Evolutionary conservation across 2,329 filamentous ascomycete genomes (phyloP).

Genomic region (Exophiala viscosa): DNA sequence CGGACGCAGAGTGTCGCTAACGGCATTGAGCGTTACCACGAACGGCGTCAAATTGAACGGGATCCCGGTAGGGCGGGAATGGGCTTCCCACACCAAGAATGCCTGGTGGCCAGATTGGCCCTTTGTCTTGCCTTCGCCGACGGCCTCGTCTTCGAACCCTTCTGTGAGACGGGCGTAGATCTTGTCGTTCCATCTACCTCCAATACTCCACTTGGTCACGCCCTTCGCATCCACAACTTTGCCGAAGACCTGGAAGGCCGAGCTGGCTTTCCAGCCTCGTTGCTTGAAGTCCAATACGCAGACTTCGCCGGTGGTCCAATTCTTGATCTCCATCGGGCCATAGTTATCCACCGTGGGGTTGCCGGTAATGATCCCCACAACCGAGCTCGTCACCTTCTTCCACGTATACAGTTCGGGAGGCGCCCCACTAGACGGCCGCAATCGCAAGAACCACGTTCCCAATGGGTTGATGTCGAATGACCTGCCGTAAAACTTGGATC

Average conservation of each 20-base stretch:
- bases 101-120: slow-evolving; percentile 55
- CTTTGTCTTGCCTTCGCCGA: slow-evolving; percentile 44
- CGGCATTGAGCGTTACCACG: slow-evolving; percentile 86
- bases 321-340: slow-evolving; percentile 93
- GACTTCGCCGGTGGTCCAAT: slow-evolving; percentile 92
- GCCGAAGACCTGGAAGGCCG: slow-evolving; percentile 81
- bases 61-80: slow-evolving; percentile 73
- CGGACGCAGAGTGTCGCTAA: slow-evolving; percentile 74
- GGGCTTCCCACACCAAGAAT: slow-evolving; percentile 89
- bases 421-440: slow-evolving; percentile 70
- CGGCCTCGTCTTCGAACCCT: slow-evolving; percentile 74
- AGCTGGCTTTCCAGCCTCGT: slow-evolving; percentile 91
- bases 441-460: slow-evolving; percentile 90
- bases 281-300: slow-evolving; percentile 89
- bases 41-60: slow-evolving; percentile 98
- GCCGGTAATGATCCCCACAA: slow-evolving; percentile 97
- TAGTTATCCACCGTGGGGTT: slow-evolving; percentile 98
- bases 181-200: slow-evolving; percentile 95
- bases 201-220: slow-evolving; percentile 82
- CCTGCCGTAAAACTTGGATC: slow-evolving; percentile 95
- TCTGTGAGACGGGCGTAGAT: slow-evolving; percentile 91
- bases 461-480: slow-evolving; percentile 96
- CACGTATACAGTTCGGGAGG: slow-evolving; percentile 90
- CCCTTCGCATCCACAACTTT: slow-evolving; percentile 77
- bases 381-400: slow-evolving; percentile 97